phyloP scores from a whole-genome alignment of 73 alveolate species.

The Stentor roeselii region DNA sequence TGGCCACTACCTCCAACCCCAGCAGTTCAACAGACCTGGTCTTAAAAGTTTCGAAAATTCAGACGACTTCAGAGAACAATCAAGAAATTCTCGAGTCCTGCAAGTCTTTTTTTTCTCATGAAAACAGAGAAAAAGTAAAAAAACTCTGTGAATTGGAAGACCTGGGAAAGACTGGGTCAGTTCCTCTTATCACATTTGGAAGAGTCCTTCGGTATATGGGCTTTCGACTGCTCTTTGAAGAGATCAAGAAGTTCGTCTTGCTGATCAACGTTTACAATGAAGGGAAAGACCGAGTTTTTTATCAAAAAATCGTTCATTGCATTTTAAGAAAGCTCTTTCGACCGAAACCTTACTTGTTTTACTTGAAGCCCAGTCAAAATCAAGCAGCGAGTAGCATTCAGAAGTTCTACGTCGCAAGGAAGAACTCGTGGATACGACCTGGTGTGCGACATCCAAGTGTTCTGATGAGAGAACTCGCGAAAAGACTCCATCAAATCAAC shows the following conservation, averaged over 20 bases:
- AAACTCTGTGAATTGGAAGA: not conserved
- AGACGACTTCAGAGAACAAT: not conserved
- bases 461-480: not conserved
- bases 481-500: not conserved
- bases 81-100: not conserved
- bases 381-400: not conserved
- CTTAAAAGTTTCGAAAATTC: not conserved
- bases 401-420: not conserved
- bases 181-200: not conserved
- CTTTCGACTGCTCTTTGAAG: not conserved
- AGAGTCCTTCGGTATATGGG: not conserved
- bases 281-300: not conserved
- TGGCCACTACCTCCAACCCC: no score
- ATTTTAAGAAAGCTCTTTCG: conserved; percentile 1
- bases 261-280: not conserved
- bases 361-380: not conserved
- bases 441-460: not conserved
- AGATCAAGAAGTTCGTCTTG: not conserved
- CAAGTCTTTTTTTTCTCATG: not conserved
- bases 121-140: not conserved
- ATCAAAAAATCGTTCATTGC: not conserved
- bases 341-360: not conserved
- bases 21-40: not conserved
- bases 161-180: not conserved
- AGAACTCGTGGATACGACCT: not conserved